Conservation (phyloP, 768 basidiomycete genomes). For the Kwoniella newhampshirensis region DNA sequence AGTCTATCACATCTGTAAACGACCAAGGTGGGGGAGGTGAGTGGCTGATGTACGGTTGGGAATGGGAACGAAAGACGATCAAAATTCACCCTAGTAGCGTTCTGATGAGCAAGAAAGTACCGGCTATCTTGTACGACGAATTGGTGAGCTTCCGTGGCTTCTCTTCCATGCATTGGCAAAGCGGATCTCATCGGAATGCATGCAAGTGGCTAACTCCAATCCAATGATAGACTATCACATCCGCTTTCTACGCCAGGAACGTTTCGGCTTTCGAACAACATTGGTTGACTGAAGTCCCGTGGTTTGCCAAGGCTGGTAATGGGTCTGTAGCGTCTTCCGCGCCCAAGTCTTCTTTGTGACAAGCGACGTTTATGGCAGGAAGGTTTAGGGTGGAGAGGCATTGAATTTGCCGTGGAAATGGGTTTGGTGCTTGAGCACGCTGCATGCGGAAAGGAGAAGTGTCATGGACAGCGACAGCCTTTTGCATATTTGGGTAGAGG, state of each 20-base stretch:
- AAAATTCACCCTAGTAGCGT: slow-evolving; percentile 90
- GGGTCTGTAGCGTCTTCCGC: too few relatives aligned
- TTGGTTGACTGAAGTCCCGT: slow-evolving; percentile 53
- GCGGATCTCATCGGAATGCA: too few relatives aligned
- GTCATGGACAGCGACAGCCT: too few relatives aligned
- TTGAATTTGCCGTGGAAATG: too few relatives aligned
- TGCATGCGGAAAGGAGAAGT: too few relatives aligned
- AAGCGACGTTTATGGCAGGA: too few relatives aligned
- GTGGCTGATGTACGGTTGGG: not conserved
- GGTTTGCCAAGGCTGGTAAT: slow-evolving; percentile 31
- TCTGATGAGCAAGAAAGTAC: slow-evolving; percentile 74
- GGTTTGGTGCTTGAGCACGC: too few relatives aligned
- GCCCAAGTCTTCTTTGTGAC: too few relatives aligned
- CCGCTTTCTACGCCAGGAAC: slow-evolving; percentile 79
- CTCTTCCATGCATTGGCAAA: slow-evolving; percentile 58
- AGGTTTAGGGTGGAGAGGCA: too few relatives aligned
- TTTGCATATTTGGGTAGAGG: too few relatives aligned
- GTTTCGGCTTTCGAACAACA: slow-evolving; percentile 75
- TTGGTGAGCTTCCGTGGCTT: slow-evolving; percentile 71
- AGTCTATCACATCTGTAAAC: slow-evolving; percentile 13
- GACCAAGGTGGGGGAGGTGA: too few relatives aligned
- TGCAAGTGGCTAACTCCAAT: slow-evolving; percentile 1
- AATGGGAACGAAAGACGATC: slow-evolving; percentile 57
- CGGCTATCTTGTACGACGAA: slow-evolving; percentile 89
- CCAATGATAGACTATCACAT: slow-evolving; percentile 47